Evolutionary conservation across 257 asterid species (phyloP), one percentile per base, ranked within the genome.

Genomic region (Solanum appendiculatum): DNA sequence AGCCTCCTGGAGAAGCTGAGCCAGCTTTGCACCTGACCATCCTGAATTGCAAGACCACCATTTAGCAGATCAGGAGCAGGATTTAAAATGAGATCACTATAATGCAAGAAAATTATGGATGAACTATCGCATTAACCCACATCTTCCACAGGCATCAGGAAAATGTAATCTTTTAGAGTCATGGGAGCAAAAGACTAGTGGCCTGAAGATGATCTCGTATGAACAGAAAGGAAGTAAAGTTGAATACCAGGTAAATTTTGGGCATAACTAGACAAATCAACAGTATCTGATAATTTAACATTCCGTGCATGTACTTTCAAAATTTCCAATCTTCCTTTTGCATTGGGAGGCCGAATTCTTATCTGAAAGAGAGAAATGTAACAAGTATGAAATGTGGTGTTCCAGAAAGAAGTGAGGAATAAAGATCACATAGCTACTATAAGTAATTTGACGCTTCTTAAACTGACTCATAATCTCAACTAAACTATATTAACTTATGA

Each of bases 1-100:
- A 37, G 99, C 98, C 92, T 97, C 99, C 88, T 96, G 99, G 90
- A 97, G 98, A 85, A 97, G 98, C 82, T 95, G 99, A 39, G 99
- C 99, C 91, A 97, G 90, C 93, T 91, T 94, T 86, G 99, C 99
- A 85, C 99, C 99, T 46, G 98, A 81, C 99, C 99, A 97, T 86
- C 99, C 99, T 95, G 96, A 66, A 72, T 33, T 86, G 44, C 20
- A 86, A 36, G 40, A 69, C 40, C 33, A 34, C 27, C 46, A 34
- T 84, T 48, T 81, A 81, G 83, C 58, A 40, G 36, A 75, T 39
- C 58, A 75, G 83, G 83, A 37, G 51, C 51, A 46, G 77, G 77
- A 39, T 48, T 39, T 48, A 82, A 13, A 31, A 11, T 37, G 34
- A 36, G 69, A 44, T 5, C 29, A 36, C 85, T 14, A 36, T 80